Percentiles rank a stretch among this genome's conserved stretches.
phyloP scores from a whole-genome alignment of 352 stramenopile species.

The Globisporangium iwayamae region DNA sequence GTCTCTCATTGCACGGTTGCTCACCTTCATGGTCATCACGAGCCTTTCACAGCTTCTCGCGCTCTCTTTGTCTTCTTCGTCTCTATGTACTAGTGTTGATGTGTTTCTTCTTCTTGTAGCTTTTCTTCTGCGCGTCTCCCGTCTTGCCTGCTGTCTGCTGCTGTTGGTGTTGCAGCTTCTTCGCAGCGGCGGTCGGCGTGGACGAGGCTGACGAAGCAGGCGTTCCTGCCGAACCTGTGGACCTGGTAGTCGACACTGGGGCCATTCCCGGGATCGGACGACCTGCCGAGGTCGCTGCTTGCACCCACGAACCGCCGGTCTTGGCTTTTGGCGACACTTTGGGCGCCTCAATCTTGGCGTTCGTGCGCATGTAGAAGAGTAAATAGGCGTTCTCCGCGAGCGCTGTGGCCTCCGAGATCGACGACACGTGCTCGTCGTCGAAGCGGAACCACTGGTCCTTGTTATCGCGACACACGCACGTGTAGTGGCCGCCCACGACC shows the following conservation, averaged over 20 bases:
- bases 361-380: slow-evolving; percentile 77
- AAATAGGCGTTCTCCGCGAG: slow-evolving; percentile 76
- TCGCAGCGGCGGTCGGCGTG: neutral
- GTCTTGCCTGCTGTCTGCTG: neutral
- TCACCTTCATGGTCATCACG: neutral
- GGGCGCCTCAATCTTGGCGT: slow-evolving; percentile 14
- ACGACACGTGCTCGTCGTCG: slow-evolving; percentile 78
- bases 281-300: neutral
- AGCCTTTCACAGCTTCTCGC: neutral
- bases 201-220: slow-evolving; percentile 2
- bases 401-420: slow-evolving; percentile 65
- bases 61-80: neutral
- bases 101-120: slow-evolving; percentile 3
- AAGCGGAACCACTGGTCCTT: slow-evolving; percentile 87
- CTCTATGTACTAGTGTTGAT: slow-evolving; percentile 5
- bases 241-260: neutral
- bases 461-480: slow-evolving; percentile 79
- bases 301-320: slow-evolving; percentile 1
- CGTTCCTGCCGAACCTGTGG: neutral
- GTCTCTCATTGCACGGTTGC: neutral
- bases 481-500: slow-evolving; percentile 82
- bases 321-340: slow-evolving; percentile 1
- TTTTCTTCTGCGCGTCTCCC: slow-evolving; percentile 4
- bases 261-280: slow-evolving; percentile 10
- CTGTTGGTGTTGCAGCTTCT: neutral